phyloP scores from a whole-genome alignment of 2,329 filamentous ascomycete genomes.

The Apiospora koreana region DNA sequence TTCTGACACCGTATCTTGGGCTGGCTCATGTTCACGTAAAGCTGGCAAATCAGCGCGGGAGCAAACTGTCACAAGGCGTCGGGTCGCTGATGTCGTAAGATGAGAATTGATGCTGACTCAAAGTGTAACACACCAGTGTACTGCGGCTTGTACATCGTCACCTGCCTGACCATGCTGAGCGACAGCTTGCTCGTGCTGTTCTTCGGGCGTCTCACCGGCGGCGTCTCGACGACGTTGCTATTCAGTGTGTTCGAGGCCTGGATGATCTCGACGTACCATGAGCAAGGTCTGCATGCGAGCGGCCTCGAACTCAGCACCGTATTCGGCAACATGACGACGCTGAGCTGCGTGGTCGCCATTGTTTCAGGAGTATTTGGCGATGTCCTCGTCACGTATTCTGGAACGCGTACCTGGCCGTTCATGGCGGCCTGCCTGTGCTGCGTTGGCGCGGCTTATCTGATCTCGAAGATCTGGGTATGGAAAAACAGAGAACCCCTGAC shows the following conservation, averaged over 20 bases:
- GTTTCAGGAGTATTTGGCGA: slow-evolving; percentile 51
- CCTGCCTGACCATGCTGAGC: slow-evolving; percentile 53
- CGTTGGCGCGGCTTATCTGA: slow-evolving; percentile 40
- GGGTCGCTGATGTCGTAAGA: background rate
- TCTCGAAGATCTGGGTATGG: slow-evolving; percentile 46
- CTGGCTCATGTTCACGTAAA: background rate
- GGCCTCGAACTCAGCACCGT: slow-evolving; percentile 45
- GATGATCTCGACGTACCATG: slow-evolving; percentile 55
- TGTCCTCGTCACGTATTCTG: slow-evolving; percentile 43
- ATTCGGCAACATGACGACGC: slow-evolving; percentile 49
- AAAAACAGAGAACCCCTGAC: background rate
- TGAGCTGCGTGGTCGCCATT: slow-evolving; percentile 56
- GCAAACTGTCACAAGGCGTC: background rate
- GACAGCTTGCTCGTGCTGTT: slow-evolving; percentile 46
- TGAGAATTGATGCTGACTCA: background rate
- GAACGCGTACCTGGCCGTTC: slow-evolving; percentile 52
- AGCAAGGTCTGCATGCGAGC: slow-evolving; percentile 41
- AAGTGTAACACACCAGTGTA: slow-evolving; percentile 41
- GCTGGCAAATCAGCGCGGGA: background rate
- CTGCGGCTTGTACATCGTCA: slow-evolving; percentile 52
- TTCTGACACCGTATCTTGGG: background rate
- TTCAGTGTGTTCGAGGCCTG: slow-evolving; percentile 62
- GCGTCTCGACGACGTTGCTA: slow-evolving; percentile 56
- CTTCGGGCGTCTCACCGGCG: slow-evolving; percentile 56
- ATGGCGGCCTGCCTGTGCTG: slow-evolving; percentile 33